Percentiles rank a stretch among this genome's conserved stretches.
phyloP scores from a whole-genome alignment of 73 alveolate species.

The Tetrahymena borealis region DNA sequence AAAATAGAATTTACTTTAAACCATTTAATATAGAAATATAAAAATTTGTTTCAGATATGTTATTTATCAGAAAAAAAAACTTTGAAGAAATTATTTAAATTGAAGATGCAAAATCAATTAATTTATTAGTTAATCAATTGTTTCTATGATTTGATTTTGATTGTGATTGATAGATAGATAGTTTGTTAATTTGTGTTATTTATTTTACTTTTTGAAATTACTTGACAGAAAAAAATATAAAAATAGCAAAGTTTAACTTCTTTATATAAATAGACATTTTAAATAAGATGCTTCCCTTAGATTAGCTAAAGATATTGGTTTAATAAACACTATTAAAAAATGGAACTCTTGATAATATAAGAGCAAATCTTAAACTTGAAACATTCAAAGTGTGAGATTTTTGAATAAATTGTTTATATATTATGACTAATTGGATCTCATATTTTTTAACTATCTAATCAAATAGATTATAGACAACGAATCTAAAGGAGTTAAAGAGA shows the following conservation, averaged over 20 bases:
- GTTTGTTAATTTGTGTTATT: too few species aligned
- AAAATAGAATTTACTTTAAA: too few species aligned
- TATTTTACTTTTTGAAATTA: neutral
- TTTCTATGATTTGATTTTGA: too few species aligned
- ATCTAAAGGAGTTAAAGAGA: neutral
- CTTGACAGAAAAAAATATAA: neutral
- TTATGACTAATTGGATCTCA: neutral
- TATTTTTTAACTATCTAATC: neutral
- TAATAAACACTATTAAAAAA: neutral
- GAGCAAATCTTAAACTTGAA: neutral
- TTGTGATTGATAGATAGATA: too few species aligned
- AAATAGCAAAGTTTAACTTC: neutral
- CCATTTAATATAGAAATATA: neutral
- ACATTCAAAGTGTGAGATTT: slow-evolving; percentile 1
- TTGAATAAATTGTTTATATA: neutral
- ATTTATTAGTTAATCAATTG: neutral
- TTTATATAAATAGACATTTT: neutral
- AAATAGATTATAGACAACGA: neutral
- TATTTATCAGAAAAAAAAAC: neutral
- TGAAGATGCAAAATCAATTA: neutral
- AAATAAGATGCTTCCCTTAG: neutral
- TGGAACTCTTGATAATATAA: neutral
- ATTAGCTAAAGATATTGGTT: neutral
- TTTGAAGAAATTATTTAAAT: neutral
- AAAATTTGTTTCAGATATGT: neutral